A percentile compares a stretch with the other conserved stretches of the same genome.
Conservation (phyloP, 129 eudicot species). For the Sambucus nigra region DNA sequence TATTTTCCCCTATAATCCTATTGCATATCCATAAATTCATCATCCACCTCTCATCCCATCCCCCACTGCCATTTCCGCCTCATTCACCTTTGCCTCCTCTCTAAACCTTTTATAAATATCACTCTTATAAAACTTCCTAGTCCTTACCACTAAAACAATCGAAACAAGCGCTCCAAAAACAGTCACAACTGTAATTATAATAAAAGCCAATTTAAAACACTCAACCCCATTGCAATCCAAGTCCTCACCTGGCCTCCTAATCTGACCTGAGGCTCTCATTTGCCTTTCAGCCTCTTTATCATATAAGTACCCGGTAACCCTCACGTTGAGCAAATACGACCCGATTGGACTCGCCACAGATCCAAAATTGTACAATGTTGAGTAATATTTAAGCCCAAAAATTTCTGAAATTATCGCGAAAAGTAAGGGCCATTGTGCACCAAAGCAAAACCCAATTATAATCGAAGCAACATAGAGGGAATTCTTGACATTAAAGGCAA, state of each 20-base stretch:
- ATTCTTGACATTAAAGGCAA: constrained; percentile 58
- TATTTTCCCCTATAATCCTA: too few species aligned
- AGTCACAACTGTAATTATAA: constrained; percentile 54
- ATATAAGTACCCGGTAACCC: constrained; percentile 61
- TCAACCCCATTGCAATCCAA: constrained; percentile 53
- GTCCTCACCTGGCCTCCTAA: constrained; percentile 35
- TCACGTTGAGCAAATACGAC: constrained; percentile 58
- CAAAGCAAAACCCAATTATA: constrained; percentile 83
- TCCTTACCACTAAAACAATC: constrained; percentile 55
- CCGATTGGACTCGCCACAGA: constrained; percentile 86
- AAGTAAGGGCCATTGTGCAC: constrained; percentile 95
- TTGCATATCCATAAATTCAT: too few species aligned
- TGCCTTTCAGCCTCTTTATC: constrained; percentile 65
- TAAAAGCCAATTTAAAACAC: constrained; percentile 57
- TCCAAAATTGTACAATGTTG: constrained; percentile 80
- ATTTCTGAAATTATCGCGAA: constrained; percentile 84
- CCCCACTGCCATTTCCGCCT: constrained; percentile 34
- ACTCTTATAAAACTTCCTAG: constrained; percentile 64
- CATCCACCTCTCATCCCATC: constrained; percentile 6
- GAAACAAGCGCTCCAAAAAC: constrained; percentile 56
- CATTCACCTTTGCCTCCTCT: constrained; percentile 34
- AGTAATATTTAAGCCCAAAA: constrained; percentile 77
- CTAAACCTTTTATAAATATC: constrained; percentile 77
- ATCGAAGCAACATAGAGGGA: constrained; percentile 68
- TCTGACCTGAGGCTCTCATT: constrained; percentile 35